Evolutionary conservation across 2,329 filamentous ascomycete species (phyloP).

Genomic region (Cercospora berteroae): DNA sequence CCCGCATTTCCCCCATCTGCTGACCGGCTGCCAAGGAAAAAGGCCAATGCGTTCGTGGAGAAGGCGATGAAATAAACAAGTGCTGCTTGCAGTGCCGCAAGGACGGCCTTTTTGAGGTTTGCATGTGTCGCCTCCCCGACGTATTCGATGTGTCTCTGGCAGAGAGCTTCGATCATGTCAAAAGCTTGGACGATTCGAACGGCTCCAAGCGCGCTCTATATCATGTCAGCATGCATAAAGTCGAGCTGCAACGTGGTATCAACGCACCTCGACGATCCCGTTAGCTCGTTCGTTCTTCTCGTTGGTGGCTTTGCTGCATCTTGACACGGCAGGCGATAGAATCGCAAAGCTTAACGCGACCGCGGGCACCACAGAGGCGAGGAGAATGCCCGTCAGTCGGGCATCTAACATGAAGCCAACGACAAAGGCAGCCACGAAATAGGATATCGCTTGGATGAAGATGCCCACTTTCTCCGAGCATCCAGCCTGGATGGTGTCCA

Average conservation of each 20-base stretch:
- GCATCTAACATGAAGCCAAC: constrained; percentile 48
- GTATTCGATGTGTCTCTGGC: constrained; percentile 39
- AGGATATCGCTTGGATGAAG: constrained; percentile 47
- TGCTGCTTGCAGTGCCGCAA: constrained; percentile 45
- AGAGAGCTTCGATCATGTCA: constrained; percentile 43
- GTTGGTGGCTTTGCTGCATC: constrained; percentile 41
- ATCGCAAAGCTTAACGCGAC: constrained; percentile 46
- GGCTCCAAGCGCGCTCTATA: constrained; percentile 43
- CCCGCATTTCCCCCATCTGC: constrained; percentile 41
- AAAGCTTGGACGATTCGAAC: constrained; percentile 52
- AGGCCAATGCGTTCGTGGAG: constrained; percentile 47
- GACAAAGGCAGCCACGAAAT: constrained; percentile 47
- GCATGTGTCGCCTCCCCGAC: constrained; percentile 38
- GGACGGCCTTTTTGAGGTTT: constrained; percentile 44
- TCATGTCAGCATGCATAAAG: background rate
- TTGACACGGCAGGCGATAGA: constrained; percentile 45
- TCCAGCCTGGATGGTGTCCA: constrained; percentile 47
- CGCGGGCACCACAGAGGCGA: constrained; percentile 50
- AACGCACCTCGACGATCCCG: constrained; percentile 40
- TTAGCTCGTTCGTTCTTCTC: constrained; percentile 45
- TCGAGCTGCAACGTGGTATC: background rate
- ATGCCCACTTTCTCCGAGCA: constrained; percentile 50
- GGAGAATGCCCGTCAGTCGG: constrained; percentile 44
- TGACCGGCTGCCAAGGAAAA: constrained; percentile 44
- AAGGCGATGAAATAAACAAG: constrained; percentile 48